phyloP scores from a whole-genome alignment of 805 yeast genomes.

The Starmerella potacharoeniae region DNA sequence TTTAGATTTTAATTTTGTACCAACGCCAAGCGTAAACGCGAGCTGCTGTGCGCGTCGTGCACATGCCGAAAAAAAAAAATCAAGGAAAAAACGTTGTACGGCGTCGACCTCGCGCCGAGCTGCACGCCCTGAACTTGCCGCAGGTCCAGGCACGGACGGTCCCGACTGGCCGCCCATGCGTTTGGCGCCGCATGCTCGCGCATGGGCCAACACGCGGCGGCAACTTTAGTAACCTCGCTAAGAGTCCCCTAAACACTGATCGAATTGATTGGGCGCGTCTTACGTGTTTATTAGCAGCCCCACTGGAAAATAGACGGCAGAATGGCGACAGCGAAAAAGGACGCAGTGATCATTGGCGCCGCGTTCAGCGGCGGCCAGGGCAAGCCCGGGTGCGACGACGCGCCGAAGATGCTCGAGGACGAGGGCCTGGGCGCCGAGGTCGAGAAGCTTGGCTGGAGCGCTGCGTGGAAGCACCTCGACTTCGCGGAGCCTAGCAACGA shows the following conservation, averaged over 20 bases:
- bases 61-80: no score
- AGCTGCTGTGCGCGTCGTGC: no score
- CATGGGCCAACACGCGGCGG: no score
- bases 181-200: no score
- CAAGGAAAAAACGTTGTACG: no score
- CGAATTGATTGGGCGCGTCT: not conserved
- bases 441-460: constrained; percentile 61
- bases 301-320: not conserved
- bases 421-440: constrained; percentile 59
- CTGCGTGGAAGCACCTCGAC: constrained; percentile 32
- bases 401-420: constrained; percentile 71
- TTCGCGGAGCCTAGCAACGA: constrained; percentile 31
- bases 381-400: constrained; percentile 84
- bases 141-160: no score
- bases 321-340: constrained; percentile 1
- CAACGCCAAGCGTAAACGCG: no score
- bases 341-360: constrained; percentile 49
- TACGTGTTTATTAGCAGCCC: not conserved
- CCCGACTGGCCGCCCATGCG: no score
- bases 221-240: no score
- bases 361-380: constrained; percentile 97
- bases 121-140: no score
- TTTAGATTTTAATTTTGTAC: not conserved
- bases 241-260: not conserved
- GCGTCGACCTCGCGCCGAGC: no score